Conservation (phyloP, 2,329 filamentous ascomycete species). For the Penicillium sp. region DNA sequence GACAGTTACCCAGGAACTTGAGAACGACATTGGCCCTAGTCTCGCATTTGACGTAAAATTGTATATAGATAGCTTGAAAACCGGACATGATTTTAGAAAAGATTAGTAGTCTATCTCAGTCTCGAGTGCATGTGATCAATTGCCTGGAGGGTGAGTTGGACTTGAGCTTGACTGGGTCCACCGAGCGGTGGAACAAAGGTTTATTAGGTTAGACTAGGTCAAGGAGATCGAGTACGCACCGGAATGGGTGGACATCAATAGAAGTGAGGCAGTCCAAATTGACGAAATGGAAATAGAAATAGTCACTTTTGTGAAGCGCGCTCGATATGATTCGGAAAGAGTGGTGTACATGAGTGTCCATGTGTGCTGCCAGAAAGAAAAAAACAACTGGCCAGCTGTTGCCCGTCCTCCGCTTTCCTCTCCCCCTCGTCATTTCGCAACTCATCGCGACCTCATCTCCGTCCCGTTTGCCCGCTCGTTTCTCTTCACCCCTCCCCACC, state of each 20-base stretch:
- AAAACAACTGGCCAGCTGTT: constrained; percentile 11
- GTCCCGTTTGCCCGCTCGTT: constrained; percentile 1
- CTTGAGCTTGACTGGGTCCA: background rate
- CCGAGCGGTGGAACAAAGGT: background rate
- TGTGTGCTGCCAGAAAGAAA: constrained; percentile 9
- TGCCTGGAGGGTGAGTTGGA: background rate
- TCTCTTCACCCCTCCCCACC: background rate
- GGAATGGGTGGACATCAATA: background rate
- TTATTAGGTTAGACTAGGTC: background rate
- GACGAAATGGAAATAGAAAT: background rate
- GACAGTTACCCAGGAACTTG: too few relatives aligned
- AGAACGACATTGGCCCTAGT: too few relatives aligned
- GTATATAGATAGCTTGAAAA: background rate
- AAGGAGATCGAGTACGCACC: background rate
- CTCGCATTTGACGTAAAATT: background rate
- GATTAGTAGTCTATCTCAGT: background rate
- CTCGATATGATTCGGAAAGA: background rate
- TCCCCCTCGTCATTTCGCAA: constrained; percentile 23
- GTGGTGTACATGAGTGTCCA: background rate
- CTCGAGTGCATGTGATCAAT: background rate
- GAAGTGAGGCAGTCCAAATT: background rate
- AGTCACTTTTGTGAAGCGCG: background rate
- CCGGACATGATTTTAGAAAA: background rate
- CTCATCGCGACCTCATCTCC: constrained; percentile 11
- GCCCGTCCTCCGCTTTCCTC: constrained; percentile 25